Percentiles rank a stretch among this genome's conserved stretches.
Conservation (phyloP, 2,329 filamentous ascomycete species). For the Dactylellina cionopaga region DNA sequence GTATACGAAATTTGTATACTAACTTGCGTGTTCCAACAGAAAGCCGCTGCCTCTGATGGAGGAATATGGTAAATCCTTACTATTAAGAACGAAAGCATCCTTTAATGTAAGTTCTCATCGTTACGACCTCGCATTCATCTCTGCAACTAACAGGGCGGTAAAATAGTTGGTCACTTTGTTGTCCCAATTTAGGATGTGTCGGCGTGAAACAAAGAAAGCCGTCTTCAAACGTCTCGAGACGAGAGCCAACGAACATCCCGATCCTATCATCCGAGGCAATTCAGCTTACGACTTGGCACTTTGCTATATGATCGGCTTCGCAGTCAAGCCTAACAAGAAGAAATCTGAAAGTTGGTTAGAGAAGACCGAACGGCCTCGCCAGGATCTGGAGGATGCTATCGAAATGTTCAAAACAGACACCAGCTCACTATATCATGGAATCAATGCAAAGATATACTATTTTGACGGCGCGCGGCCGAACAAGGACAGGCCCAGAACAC, state of each 20-base stretch:
- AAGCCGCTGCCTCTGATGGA: slow-evolving; percentile 1
- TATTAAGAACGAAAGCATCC: not conserved
- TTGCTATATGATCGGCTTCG: slow-evolving; percentile 5
- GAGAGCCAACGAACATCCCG: not conserved
- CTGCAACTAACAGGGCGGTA: too few species aligned
- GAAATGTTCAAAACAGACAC: slow-evolving; percentile 5
- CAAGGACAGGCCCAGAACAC: not conserved
- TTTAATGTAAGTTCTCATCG: slow-evolving; percentile 15
- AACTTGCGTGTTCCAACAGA: not conserved
- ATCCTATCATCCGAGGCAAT: not conserved
- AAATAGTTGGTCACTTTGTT: not conserved
- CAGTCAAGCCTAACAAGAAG: not conserved
- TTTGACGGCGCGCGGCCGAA: not conserved
- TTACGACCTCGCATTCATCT: too few species aligned
- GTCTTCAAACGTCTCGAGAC: not conserved
- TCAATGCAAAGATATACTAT: slow-evolving; percentile 2
- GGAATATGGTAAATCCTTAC: slow-evolving; percentile 3
- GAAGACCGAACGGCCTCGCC: not conserved
- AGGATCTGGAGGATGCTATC: not conserved
- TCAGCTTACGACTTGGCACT: slow-evolving; percentile 7
- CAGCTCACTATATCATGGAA: not conserved
- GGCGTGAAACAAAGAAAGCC: not conserved
- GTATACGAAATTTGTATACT: not conserved
- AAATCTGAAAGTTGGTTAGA: slow-evolving; percentile 1
- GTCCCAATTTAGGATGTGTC: slow-evolving; percentile 2